phyloP scores from a whole-genome alignment of 2,329 filamentous ascomycete species.

The Seiridium cupressi region DNA sequence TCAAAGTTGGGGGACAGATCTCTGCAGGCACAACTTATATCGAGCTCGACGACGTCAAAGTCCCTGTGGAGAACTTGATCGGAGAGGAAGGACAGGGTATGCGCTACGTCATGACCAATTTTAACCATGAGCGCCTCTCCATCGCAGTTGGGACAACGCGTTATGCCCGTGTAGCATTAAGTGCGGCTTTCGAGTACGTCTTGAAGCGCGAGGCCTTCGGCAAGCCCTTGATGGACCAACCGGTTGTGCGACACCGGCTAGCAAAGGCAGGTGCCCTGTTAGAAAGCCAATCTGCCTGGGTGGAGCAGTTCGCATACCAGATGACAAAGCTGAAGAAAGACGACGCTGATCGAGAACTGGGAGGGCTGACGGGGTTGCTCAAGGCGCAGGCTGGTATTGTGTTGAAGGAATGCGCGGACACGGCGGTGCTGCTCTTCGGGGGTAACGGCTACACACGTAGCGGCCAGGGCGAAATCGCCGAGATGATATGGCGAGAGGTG shows the following conservation, averaged over 20 bases:
- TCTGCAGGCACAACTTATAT: slow-evolving; percentile 72
- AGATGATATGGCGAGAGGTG: slow-evolving; percentile 61
- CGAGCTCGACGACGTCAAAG: slow-evolving; percentile 71
- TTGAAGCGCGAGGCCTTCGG: slow-evolving; percentile 37
- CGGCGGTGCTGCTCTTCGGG: slow-evolving; percentile 69
- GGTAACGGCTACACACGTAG: slow-evolving; percentile 70
- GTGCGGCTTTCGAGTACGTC: slow-evolving; percentile 35
- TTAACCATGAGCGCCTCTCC: slow-evolving; percentile 73
- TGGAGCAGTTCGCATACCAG: slow-evolving; percentile 69
- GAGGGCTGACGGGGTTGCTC: slow-evolving; percentile 68
- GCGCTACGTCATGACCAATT: slow-evolving; percentile 75
- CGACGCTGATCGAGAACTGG: slow-evolving; percentile 62
- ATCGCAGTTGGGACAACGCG: slow-evolving; percentile 65
- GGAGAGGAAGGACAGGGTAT: slow-evolving; percentile 70
- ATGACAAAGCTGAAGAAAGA: slow-evolving; percentile 60
- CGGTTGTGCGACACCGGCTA: slow-evolving; percentile 70
- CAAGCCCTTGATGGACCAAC: slow-evolving; percentile 65
- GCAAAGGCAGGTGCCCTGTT: slow-evolving; percentile 68
- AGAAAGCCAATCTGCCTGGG: slow-evolving; percentile 70
- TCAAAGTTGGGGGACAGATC: slow-evolving; percentile 66
- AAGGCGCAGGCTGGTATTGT: slow-evolving; percentile 74
- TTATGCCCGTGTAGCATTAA: slow-evolving; percentile 45
- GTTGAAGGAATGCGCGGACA: slow-evolving; percentile 68
- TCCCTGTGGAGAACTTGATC: slow-evolving; percentile 68
- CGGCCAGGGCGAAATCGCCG: slow-evolving; percentile 69